A percentile compares a stretch with the other conserved stretches of the same genome.
Conservation (phyloP, 352 stramenopile genomes). For the Plasmopara halstedii region DNA sequence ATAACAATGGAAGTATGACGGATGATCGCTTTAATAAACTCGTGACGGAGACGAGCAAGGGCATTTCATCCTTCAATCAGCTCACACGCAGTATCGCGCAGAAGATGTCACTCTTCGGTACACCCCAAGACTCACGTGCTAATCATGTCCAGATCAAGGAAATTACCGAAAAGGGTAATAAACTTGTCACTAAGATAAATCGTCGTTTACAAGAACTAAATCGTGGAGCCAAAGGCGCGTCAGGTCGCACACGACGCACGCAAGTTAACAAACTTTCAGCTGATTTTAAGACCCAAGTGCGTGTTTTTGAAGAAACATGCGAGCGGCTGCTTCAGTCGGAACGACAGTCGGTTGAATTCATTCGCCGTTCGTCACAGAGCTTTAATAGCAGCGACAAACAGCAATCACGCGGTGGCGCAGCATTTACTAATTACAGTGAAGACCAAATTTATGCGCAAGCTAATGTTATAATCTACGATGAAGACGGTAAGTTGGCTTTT, state of each 20-base stretch:
- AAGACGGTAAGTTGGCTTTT: slow-evolving; percentile 50
- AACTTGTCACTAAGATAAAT: slow-evolving; percentile 73
- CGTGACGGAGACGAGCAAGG: slow-evolving; percentile 74
- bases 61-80: slow-evolving; percentile 83
- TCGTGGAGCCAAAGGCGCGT: slow-evolving; percentile 32
- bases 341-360: slow-evolving; percentile 67
- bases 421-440: slow-evolving; percentile 79
- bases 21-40: slow-evolving; percentile 71
- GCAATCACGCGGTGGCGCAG: slow-evolving; percentile 18
- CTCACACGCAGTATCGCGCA: slow-evolving; percentile 77
- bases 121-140: slow-evolving; percentile 71
- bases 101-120: slow-evolving; percentile 83
- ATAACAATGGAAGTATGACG: slow-evolving; percentile 30
- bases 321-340: slow-evolving; percentile 58
- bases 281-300: slow-evolving; percentile 80
- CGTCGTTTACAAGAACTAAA: slow-evolving; percentile 70
- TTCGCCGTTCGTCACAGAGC: slow-evolving; percentile 68
- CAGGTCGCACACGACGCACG: slow-evolving; percentile 49
- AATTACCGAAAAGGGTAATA: slow-evolving; percentile 78
- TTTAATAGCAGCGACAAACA: slow-evolving; percentile 38
- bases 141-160: slow-evolving; percentile 80
- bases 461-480: slow-evolving; percentile 77
- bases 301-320: slow-evolving; percentile 71
- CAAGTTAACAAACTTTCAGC: slow-evolving; percentile 73
- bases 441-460: slow-evolving; percentile 85